Evolutionary conservation across 306 rosid species (phyloP).

Genomic region (Dryas alaskensis): DNA sequence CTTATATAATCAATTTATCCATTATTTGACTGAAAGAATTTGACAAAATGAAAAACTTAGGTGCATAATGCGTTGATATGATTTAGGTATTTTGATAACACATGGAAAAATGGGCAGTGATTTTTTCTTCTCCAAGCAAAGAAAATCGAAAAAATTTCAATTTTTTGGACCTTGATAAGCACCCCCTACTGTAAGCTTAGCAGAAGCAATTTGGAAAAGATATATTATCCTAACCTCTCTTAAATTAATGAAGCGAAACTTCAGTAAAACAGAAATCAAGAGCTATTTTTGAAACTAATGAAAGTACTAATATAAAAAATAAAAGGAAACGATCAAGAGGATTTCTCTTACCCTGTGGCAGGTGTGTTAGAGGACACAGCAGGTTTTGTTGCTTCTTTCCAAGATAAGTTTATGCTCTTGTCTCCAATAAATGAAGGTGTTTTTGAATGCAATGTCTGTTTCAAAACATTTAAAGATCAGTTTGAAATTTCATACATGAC

Average conservation of each 20-base stretch:
- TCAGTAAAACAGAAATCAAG: neutral
- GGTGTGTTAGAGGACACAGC: constrained; percentile 33
- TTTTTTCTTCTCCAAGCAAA: neutral
- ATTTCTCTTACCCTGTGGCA: constrained; percentile 59
- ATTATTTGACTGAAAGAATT: neutral
- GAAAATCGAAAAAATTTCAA: neutral
- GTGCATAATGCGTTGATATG: neutral
- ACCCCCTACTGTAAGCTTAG: neutral
- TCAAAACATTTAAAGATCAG: neutral
- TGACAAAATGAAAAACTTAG: neutral
- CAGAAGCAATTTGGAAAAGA: neutral
- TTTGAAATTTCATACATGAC: constrained; percentile 10
- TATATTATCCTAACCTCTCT: neutral
- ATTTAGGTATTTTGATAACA: neutral
- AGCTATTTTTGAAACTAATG: neutral
- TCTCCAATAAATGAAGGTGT: constrained; percentile 85
- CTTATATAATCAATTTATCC: neutral
- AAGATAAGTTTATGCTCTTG: constrained; percentile 83
- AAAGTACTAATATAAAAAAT: neutral
- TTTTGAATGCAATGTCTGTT: constrained; percentile 57
- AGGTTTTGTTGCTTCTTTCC: constrained; percentile 85
- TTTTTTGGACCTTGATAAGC: neutral
- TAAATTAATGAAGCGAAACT: neutral
- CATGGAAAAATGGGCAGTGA: neutral
- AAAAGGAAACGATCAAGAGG: constrained; percentile 4